Base-by-base conservation (phyloP, 495 filamentous ascomycete species). In the Xylaria telfairii region DNA sequence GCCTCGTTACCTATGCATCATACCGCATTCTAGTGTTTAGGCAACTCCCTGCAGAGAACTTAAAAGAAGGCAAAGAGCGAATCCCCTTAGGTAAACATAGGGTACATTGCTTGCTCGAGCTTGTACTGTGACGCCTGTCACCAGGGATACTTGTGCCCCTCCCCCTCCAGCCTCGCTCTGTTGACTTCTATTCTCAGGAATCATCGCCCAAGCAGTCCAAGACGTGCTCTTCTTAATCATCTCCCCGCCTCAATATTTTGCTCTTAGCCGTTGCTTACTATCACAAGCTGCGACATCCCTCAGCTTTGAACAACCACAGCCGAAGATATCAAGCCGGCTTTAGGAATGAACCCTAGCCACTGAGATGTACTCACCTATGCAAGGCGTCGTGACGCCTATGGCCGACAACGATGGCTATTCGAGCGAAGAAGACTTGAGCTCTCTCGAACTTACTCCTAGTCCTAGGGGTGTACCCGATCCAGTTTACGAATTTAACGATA, bases 351-450 rank as follows among this genome's bases (percentile, higher is more conserved):
- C 24, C 2, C 37, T 15, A 30, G 54, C n/a, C 49, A 15, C 12
- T 7, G 19, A 19, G 57, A 69, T 69, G 67, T 12, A 62, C 7
- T 63, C 67, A 4, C 57, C 56, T n/a, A 69, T 32, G 42, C 42
- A 54, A 28, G 34, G 34, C 21, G n/a, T 64, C 10, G 42, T 32
- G 28, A 24, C 46, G 19, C 42, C 49, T 4, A 34, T 46, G 21
- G 26, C 59, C 26, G 68, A 34, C 15, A 4, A 64, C 56, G 68
- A 26, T 2, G 3, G 15, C 32, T 69, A 21, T 37, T 49, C 57
- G 37, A 49, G 28, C 17, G 67, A 69, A 19, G 67, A 68, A 39
- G 57, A 63, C 57, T 21, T n/a, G 2, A 69, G 56, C 26, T 54
- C 57, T 53, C 44, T 24, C 24, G 42, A 44, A 12, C 37, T 19